A percentile compares a stretch with the other conserved stretches of the same genome.
Evolutionary conservation across 768 basidiomycete genomes (phyloP).

Genomic region (Rubroboletus satanas): DNA sequence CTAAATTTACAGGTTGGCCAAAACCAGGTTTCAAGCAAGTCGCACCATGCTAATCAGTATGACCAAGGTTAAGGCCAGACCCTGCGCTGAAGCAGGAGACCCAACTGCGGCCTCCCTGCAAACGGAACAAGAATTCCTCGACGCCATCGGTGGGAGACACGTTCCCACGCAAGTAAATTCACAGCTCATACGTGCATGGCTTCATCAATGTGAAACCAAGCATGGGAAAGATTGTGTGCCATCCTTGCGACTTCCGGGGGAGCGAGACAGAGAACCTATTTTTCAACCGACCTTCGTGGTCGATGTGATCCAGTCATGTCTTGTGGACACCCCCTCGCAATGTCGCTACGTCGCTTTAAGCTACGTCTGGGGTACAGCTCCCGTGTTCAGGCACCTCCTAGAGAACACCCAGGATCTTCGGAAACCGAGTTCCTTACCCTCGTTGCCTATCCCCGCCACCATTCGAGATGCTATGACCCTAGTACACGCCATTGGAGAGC

Average conservation of each 20-base stretch:
- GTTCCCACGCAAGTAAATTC: not conserved
- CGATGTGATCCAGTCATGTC: slow-evolving; percentile 14
- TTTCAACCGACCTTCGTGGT: slow-evolving; percentile 12
- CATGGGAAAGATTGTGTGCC: slow-evolving; percentile 9
- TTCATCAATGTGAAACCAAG: slow-evolving; percentile 11
- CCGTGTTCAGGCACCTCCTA: slow-evolving; percentile 10
- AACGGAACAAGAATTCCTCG: slow-evolving; percentile 1
- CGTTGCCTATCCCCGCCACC: slow-evolving; percentile 16
- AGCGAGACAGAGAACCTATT: not conserved
- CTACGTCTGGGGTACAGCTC: slow-evolving; percentile 19
- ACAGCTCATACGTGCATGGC: slow-evolving; percentile 13
- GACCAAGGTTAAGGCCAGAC: slow-evolving; percentile 5
- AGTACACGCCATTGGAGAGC: slow-evolving; percentile 17
- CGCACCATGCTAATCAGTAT: not conserved
- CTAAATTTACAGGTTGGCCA: too few relatives aligned
- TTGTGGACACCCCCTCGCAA: slow-evolving; percentile 13
- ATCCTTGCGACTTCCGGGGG: not conserved
- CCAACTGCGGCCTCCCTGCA: not conserved
- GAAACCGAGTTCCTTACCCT: not conserved
- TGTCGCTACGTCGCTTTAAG: slow-evolving; percentile 26
- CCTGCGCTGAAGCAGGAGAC: not conserved
- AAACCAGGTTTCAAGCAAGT: not conserved
- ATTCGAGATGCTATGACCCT: slow-evolving; percentile 24
- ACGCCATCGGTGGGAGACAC: slow-evolving; percentile 8
- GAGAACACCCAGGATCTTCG: slow-evolving; percentile 6